Percentiles rank a stretch among this genome's conserved stretches.
These are phyloP conservation scores for Trichomonas vaginalis DNA, from an alignment of 208 protist genomes.

Conservation along the genomic window DNA sequence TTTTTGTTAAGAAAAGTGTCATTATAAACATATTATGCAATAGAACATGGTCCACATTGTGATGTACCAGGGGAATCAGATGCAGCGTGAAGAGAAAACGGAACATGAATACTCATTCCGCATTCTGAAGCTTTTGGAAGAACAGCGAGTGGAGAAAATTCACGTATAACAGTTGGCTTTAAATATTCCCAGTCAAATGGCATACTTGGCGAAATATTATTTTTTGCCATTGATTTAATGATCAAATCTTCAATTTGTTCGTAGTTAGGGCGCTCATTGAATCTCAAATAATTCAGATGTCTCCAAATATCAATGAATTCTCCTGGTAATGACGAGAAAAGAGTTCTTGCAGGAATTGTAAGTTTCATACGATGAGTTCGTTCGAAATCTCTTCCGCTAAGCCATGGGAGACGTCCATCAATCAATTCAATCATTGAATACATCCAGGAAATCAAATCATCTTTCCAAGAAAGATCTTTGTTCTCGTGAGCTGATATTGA, in stretches of 20 bases:
- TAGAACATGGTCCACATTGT: background rate
- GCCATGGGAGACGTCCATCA: background rate
- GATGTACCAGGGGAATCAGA: background rate
- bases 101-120: background rate
- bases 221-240: background rate
- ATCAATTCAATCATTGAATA: background rate
- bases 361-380: background rate
- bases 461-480: background rate
- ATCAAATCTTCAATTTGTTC: background rate
- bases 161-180: too few species aligned
- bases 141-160: too few species aligned
- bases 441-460: background rate
- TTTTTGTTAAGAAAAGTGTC: too few species aligned
- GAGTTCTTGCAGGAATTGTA: background rate
- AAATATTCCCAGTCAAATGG: background rate
- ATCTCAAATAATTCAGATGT: background rate
- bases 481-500: background rate
- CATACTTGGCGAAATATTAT: background rate
- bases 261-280: background rate
- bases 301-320: background rate
- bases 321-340: background rate
- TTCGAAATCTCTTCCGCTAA: background rate
- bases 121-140: background rate
- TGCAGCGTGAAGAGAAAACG: background rate
- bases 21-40: background rate